phyloP scores from a whole-genome alignment of 163 green algal species.

The Scenedesmus sp. region DNA sequence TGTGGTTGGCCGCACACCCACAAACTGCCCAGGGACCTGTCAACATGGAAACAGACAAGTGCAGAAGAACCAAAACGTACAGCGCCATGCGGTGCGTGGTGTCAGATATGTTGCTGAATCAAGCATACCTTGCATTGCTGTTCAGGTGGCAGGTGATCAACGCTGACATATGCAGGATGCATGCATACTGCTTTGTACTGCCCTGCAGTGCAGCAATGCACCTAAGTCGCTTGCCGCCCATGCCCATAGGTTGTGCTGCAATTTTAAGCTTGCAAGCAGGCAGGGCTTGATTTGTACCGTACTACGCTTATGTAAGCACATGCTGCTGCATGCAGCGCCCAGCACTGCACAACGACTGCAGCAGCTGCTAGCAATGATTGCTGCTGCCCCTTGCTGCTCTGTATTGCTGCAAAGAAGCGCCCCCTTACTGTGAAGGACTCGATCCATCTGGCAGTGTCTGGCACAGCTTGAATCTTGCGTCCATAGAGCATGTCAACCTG shows the following conservation, averaged over 20 bases:
- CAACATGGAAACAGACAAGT: background rate
- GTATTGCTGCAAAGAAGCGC: background rate
- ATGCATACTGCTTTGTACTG: too few species aligned
- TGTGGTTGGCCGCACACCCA: slow-evolving; percentile 61
- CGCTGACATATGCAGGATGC: background rate
- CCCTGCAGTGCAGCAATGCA: too few species aligned
- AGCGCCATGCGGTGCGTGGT: background rate
- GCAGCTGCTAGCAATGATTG: background rate
- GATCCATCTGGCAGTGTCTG: slow-evolving; percentile 71
- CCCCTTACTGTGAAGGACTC: slow-evolving; percentile 70
- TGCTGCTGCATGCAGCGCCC: too few species aligned
- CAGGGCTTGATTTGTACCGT: too few species aligned
- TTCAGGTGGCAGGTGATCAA: background rate
- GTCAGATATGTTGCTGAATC: background rate
- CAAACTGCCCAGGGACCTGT: slow-evolving; percentile 71
- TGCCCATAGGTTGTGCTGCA: too few species aligned
- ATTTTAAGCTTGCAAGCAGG: too few species aligned
- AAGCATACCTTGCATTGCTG: background rate
- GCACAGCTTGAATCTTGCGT: slow-evolving; percentile 69
- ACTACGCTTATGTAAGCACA: too few species aligned
- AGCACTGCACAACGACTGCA: too few species aligned
- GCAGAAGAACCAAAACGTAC: background rate
- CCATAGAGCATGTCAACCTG: slow-evolving; percentile 76
- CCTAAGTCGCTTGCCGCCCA: too few species aligned
- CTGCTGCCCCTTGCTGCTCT: background rate